Evolutionary conservation across 2,329 filamentous ascomycete species (phyloP), one percentile per base, ranked within the genome.

Genomic region (Botrytis paeoniae): DNA sequence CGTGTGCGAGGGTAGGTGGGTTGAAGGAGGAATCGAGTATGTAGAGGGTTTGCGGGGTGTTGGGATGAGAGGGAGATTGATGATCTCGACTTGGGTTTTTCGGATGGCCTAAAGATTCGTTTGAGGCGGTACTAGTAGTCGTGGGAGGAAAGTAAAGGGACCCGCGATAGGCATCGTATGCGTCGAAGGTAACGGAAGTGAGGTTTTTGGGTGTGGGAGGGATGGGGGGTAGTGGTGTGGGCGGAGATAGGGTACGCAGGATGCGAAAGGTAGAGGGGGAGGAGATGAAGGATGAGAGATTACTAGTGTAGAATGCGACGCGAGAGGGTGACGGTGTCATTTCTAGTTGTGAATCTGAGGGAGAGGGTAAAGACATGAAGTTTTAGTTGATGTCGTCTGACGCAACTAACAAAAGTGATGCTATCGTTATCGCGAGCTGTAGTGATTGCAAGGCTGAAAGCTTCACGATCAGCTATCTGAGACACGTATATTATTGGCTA

Each of bases 1-100:
- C 82, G 79, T 92, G 90, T 3, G 89, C 90, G 12, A 83, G 82
- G 0, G 90, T 91, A 0, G 90, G 90, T 39, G 90, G 90, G 79
- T 92, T 92, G 83, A 91, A 92, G 74, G 88, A 91, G 69, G 89
- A 90, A 81, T 92, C 90, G 64, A 92, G 85, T 72, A 92, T 83
- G 70, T 91, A 82, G 73, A 92, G 83, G 29, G 79, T 81, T 73
- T 75, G 77, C 22, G 80, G 78, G 66, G 61, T 41, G 73, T 74
- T 76, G 25, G 70, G 65, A 45, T 75, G 75, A 20, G 71, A 68
- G 54, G 73, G 68, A 35, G 62, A 14, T 22, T n/a, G 60, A 1
- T 32, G 65, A 22, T 32, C 10, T 41, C 18, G 37, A 4, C 2
- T 41, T 41, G 37, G 35, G 16, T 2, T 16, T 18, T 39, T 39